Base-by-base conservation (phyloP, 2,329 filamentous ascomycete genomes). In the Zymoseptoria passerinii region DNA sequence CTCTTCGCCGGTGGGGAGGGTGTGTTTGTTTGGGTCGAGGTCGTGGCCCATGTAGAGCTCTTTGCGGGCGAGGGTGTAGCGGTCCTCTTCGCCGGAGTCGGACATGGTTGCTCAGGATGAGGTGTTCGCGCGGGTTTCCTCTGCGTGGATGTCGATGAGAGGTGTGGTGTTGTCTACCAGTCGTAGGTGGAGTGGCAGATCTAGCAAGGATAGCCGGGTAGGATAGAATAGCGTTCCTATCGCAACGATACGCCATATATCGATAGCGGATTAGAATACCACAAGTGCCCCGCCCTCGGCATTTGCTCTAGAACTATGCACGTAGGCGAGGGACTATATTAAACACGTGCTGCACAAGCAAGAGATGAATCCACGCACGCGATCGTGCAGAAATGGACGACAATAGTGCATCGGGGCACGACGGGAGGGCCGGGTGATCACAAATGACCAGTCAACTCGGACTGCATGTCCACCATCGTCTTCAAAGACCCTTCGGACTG, bases 41-140 rank as follows among this genome's bases (percentile, higher is more conserved):
- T 82, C 75, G 73, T 90, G 88, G 0, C 87, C 89, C 56, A 81
- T 80, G 75, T 94, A 89, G 68, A 95, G 92, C 64, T 84, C 79
- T 44, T 78, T 71, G 48, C 91, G 76, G 27, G 87, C 64, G 16
- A n/a, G 88, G 35, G 35, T 40, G 35, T 13, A 40, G 35, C 35
- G 35, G 35, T 40, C 35, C 49, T 68, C 66, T 4, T 67, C 61
- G 65, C 72, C 75, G 23, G 67, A 61, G 18, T 58, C 60, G 20
- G 56, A 54, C 63, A 62, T 65, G 35, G 20, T 54, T 5, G 51
- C 35, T 40, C 9, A 23, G 23, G 23, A 23, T 2, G 23, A 23
- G 23, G 23, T 23, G 19, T 19, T 23, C 23, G 23, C 23, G 23
- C 23, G 23, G 2, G 23, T 4, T 23, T 23, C 2, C 23, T 23